Conservation (phyloP, 331 rosid genomes). For the Quercus phellos region DNA sequence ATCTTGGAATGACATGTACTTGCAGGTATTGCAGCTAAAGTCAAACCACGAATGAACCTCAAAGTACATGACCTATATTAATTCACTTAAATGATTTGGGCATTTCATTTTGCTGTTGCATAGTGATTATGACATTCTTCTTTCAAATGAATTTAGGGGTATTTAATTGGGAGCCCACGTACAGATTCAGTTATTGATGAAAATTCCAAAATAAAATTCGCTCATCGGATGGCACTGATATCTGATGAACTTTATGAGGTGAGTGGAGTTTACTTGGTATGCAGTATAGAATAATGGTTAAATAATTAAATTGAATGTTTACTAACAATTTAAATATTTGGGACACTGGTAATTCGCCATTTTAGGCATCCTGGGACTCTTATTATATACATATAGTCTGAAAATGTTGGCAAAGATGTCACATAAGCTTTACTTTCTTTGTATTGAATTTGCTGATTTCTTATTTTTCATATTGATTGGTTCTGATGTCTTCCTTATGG, state of each 20-base stretch:
- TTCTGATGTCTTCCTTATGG: not conserved
- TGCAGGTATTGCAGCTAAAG: slow-evolving; percentile 7
- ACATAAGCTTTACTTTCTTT: too few relatives aligned
- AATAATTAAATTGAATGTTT: too few relatives aligned
- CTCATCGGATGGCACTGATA: not conserved
- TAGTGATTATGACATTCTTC: not conserved
- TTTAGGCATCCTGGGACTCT: too few relatives aligned
- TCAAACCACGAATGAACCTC: slow-evolving; percentile 7
- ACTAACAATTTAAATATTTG: too few relatives aligned
- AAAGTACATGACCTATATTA: not conserved
- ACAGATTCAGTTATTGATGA: slow-evolving; percentile 1
- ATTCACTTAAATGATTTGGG: not conserved
- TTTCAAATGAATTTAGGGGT: not conserved
- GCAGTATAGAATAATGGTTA: too few relatives aligned
- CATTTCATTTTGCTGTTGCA: not conserved
- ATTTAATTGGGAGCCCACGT: not conserved
- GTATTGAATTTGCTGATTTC: not conserved
- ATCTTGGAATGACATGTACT: not conserved
- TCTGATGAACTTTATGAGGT: slow-evolving; percentile 4
- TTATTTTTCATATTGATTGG: not conserved
- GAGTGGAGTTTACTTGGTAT: too few relatives aligned
- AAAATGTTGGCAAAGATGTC: too few relatives aligned
- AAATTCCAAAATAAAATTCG: not conserved
- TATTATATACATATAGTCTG: too few relatives aligned
- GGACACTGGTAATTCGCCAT: too few relatives aligned